Percentiles rank a stretch among this genome's conserved stretches.
Conservation (phyloP, 495 filamentous ascomycete species). For the Halenospora varia region DNA sequence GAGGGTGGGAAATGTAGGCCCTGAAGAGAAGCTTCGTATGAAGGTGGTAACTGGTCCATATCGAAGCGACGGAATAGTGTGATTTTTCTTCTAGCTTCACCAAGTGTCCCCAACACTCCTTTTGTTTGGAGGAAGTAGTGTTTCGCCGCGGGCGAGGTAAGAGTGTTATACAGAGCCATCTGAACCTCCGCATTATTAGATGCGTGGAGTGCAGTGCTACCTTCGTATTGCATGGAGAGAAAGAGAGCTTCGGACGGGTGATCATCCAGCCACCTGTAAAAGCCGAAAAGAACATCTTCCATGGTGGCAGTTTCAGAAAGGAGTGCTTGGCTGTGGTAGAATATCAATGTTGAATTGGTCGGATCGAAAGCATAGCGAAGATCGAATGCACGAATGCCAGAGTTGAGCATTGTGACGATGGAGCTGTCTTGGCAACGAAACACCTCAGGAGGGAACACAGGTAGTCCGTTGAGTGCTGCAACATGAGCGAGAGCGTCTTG, state of each 20-base stretch:
- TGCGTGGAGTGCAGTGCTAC: slow-evolving; percentile 19
- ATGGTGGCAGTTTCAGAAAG: slow-evolving; percentile 40
- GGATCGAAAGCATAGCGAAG: slow-evolving; percentile 45
- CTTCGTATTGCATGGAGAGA: slow-evolving; percentile 40
- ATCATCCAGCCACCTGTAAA: slow-evolving; percentile 40
- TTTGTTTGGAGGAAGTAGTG: slow-evolving; percentile 37
- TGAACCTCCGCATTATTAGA: slow-evolving; percentile 36
- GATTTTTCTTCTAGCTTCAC: slow-evolving; percentile 39
- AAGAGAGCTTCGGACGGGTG: slow-evolving; percentile 33
- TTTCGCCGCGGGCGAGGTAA: slow-evolving; percentile 32
- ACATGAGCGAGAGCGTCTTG: slow-evolving; percentile 34
- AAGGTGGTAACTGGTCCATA: slow-evolving; percentile 29
- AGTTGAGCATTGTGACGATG: slow-evolving; percentile 36
- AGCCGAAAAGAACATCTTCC: slow-evolving; percentile 44
- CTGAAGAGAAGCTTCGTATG: slow-evolving; percentile 30
- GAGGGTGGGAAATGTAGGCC: slow-evolving; percentile 39
- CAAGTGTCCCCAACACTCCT: slow-evolving; percentile 33
- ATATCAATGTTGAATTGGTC: slow-evolving; percentile 39
- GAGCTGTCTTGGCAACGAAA: slow-evolving; percentile 41
- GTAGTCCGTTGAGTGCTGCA: slow-evolving; percentile 35
- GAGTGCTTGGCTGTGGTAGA: slow-evolving; percentile 45
- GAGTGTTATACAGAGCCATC: slow-evolving; percentile 29
- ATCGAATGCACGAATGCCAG: slow-evolving; percentile 49
- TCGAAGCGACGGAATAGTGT: slow-evolving; percentile 39
- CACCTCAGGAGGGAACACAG: slow-evolving; percentile 23